Conservation (phyloP, 2,329 filamentous ascomycete species). For the Colletotrichum costaricense region DNA sequence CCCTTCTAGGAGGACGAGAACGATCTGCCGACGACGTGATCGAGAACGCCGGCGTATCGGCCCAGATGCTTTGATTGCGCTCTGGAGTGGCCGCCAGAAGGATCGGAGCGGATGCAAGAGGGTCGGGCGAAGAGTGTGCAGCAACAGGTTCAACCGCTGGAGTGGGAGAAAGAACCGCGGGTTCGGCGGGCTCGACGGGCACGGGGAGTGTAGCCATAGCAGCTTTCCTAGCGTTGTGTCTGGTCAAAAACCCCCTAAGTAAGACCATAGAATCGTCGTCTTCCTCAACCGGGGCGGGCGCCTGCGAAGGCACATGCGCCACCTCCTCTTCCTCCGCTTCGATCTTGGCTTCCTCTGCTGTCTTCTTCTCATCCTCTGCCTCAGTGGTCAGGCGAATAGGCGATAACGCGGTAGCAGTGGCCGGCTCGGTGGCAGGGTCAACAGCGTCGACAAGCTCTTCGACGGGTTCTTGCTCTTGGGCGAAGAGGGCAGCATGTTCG, state of each 20-base stretch:
- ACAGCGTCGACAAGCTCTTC: not conserved
- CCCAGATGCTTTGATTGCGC: slow-evolving; percentile 18
- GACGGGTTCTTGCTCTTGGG: not conserved
- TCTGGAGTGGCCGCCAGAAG: slow-evolving; percentile 14
- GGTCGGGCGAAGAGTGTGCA: not conserved
- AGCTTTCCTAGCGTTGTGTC: slow-evolving; percentile 43
- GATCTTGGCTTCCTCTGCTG: not conserved
- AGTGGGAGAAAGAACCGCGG: not conserved
- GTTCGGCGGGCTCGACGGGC: slow-evolving; percentile 2
- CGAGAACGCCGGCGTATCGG: slow-evolving; percentile 6
- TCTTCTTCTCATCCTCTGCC: not conserved
- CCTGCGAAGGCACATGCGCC: not conserved
- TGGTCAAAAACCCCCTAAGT: slow-evolving; percentile 26
- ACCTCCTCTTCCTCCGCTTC: not conserved
- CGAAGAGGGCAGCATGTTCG: not conserved
- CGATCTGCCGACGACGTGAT: slow-evolving; percentile 7
- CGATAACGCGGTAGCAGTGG: not conserved
- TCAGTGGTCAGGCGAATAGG: not conserved
- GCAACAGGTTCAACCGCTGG: not conserved
- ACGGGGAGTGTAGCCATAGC: slow-evolving; percentile 44
- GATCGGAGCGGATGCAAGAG: slow-evolving; percentile 13
- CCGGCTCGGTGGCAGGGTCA: not conserved
- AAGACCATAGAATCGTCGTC: slow-evolving; percentile 21
- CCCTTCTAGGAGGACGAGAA: not conserved
- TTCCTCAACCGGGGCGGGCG: not conserved